These are phyloP conservation scores for Iberis pinnata DNA, from an alignment of 345 rosid genomes.

Conservation along the genomic window DNA sequence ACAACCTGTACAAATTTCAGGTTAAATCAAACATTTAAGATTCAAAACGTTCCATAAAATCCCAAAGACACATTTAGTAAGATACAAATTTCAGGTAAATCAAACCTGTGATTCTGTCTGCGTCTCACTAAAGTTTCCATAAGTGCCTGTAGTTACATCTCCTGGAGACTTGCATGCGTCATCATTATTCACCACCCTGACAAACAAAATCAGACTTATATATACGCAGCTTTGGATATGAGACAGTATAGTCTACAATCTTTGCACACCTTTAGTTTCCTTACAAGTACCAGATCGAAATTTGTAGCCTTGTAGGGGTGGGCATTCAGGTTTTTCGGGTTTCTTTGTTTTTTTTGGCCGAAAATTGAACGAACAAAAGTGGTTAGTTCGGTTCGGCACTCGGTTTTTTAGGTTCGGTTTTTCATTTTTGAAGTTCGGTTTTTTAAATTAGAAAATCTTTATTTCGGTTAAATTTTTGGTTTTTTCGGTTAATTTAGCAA, in stretches of 20 bases:
- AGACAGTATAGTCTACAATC: slow-evolving; percentile 8
- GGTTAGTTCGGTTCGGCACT: too few relatives aligned
- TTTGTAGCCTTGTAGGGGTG: too few relatives aligned
- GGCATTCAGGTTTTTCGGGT: too few relatives aligned
- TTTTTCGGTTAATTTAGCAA: too few relatives aligned
- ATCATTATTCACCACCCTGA: slow-evolving; percentile 34
- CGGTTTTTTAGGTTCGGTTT: too few relatives aligned
- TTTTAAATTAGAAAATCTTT: too few relatives aligned
- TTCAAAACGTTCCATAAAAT: neutral
- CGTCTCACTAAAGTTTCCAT: slow-evolving; percentile 80
- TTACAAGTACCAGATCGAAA: slow-evolving; percentile 4
- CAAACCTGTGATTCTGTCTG: slow-evolving; percentile 93
- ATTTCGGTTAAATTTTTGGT: too few relatives aligned
- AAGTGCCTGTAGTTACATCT: slow-evolving; percentile 34
- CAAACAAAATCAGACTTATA: slow-evolving; percentile 17
- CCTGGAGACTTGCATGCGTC: slow-evolving; percentile 32
- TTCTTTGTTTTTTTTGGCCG: too few relatives aligned
- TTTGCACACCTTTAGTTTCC: neutral
- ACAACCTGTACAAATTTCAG: slow-evolving; percentile 53
- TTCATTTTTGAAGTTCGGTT: too few relatives aligned
- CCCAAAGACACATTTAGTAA: neutral
- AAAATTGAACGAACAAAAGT: too few relatives aligned
- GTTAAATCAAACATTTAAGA: too few relatives aligned
- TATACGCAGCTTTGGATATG: neutral
- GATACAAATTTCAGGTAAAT: slow-evolving; percentile 3